These are phyloP conservation scores for Heterobasidion irregulare DNA, from an alignment of 1,284 basidiomycete species.

Conservation along the genomic window DNA sequence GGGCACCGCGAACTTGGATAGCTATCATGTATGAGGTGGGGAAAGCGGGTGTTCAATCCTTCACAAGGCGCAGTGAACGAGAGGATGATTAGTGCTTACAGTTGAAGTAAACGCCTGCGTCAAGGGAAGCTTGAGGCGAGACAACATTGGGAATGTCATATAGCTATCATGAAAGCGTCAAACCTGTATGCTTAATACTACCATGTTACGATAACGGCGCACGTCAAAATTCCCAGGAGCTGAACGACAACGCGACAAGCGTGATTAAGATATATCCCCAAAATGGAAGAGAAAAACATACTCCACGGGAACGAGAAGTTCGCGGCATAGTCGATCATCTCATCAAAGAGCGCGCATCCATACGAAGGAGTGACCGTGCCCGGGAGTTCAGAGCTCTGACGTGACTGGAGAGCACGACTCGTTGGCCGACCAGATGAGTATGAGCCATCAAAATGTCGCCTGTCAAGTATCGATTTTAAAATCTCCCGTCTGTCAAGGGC, in stretches of 20 bases:
- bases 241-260: not conserved
- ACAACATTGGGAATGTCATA: slow-evolving; percentile 27
- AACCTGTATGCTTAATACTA: not conserved
- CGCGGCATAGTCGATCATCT: slow-evolving; percentile 26
- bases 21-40: not conserved
- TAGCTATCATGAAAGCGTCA: slow-evolving; percentile 11
- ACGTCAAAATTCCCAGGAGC: slow-evolving; percentile 17
- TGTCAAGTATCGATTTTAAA: not conserved
- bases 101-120: slow-evolving; percentile 42
- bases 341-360: slow-evolving; percentile 24
- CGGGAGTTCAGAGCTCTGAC: slow-evolving; percentile 17
- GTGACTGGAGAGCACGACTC: not conserved
- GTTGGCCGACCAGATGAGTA: not conserved
- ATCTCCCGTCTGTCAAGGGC: not conserved
- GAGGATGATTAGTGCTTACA: slow-evolving; percentile 25
- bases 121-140: slow-evolving; percentile 22
- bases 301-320: slow-evolving; percentile 27
- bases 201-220: slow-evolving; percentile 1
- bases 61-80: not conserved
- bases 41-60: not conserved
- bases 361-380: slow-evolving; percentile 27
- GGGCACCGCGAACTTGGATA: slow-evolving; percentile 31
- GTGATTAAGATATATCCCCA: not conserved
- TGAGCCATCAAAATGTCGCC: not conserved
- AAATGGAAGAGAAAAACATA: slow-evolving; percentile 9